Evolutionary conservation across 148 eudicot genomes (phyloP).

Genomic region (Vaccinium corymbosum): DNA sequence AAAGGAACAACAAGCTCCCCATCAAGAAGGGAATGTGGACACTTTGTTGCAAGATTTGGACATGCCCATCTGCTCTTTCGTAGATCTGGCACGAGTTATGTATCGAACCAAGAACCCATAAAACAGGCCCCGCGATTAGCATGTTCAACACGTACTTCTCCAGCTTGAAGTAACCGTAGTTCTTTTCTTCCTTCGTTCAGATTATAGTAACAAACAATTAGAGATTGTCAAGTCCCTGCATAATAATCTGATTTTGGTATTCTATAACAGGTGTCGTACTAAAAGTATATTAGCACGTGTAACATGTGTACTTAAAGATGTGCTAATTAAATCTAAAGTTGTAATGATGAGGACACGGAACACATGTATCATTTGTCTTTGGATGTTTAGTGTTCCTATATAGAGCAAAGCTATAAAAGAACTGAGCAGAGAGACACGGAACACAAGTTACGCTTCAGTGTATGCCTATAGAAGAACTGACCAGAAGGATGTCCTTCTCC

Average conservation of each 20-base stretch:
- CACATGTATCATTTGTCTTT: not conserved
- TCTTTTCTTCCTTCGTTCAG: constrained; percentile 55
- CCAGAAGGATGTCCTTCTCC: too few species aligned
- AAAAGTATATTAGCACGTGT: not conserved
- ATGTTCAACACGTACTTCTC: constrained; percentile 59
- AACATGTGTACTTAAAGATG: not conserved
- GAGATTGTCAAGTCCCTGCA: not conserved
- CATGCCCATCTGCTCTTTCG: constrained; percentile 79
- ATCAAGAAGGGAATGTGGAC: constrained; percentile 72
- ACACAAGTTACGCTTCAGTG: too few species aligned
- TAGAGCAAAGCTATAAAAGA: too few species aligned
- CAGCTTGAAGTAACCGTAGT: constrained; percentile 29
- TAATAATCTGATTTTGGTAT: not conserved
- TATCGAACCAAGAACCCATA: constrained; percentile 80
- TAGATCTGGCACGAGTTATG: constrained; percentile 82
- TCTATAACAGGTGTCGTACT: not conserved
- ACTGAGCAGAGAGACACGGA: too few species aligned
- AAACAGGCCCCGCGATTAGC: constrained; percentile 63
- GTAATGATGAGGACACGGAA: not conserved
- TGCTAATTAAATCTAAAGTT: not conserved
- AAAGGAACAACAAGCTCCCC: constrained; percentile 63
- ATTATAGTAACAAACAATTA: not conserved
- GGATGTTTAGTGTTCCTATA: not conserved
- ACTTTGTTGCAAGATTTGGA: constrained; percentile 69
- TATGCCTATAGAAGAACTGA: too few species aligned